Conservation (phyloP, 2,329 filamentous ascomycete species). For the Rutstroemia sp. region DNA sequence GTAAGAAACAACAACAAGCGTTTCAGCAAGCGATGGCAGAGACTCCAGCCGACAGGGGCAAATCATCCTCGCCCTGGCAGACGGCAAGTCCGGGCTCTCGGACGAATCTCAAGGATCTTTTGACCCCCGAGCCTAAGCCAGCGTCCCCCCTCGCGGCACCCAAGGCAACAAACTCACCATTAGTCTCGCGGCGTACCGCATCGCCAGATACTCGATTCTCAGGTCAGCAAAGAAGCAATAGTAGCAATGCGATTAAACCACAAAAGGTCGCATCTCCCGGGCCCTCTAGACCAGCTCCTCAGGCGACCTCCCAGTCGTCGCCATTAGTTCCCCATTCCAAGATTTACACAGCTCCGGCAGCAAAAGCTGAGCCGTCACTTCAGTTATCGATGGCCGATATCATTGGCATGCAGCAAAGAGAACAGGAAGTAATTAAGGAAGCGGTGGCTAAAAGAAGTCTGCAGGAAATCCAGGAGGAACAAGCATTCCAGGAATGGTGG, state of each 20-base stretch:
- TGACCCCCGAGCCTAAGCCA: conserved; percentile 30
- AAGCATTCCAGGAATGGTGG: conserved; percentile 97
- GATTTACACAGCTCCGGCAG: conserved; percentile 48
- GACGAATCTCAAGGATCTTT: conserved; percentile 42
- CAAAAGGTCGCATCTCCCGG: conserved; percentile 9
- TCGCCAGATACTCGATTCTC: conserved; percentile 57
- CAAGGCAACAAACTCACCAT: conserved; percentile 27
- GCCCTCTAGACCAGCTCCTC: conserved; percentile 10
- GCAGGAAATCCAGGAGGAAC: conserved; percentile 92
- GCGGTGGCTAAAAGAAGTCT: conserved; percentile 81
- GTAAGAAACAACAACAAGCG: conserved; percentile 65
- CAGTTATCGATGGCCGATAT: conserved; percentile 82
- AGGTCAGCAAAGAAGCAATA: conserved; percentile 38
- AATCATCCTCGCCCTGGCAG: conserved; percentile 57
- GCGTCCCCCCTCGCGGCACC: conserved; percentile 23
- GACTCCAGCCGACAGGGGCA: conserved; percentile 35
- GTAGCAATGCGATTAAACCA: conserved; percentile 11
- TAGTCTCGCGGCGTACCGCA: conserved; percentile 40
- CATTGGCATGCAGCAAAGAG: conserved; percentile 74
- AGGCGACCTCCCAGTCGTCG: conserved; percentile 23
- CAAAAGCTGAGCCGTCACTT: conserved; percentile 54
- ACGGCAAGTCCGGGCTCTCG: conserved; percentile 41
- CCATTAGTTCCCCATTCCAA: conserved; percentile 52
- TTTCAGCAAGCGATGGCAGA: conserved; percentile 33
- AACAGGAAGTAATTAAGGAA: conserved; percentile 76